A percentile compares a stretch with the other conserved stretches of the same genome.
Evolutionary conservation across 192 early-diverging fungal species (phyloP).

Genomic region (Spinellus fusiger): DNA sequence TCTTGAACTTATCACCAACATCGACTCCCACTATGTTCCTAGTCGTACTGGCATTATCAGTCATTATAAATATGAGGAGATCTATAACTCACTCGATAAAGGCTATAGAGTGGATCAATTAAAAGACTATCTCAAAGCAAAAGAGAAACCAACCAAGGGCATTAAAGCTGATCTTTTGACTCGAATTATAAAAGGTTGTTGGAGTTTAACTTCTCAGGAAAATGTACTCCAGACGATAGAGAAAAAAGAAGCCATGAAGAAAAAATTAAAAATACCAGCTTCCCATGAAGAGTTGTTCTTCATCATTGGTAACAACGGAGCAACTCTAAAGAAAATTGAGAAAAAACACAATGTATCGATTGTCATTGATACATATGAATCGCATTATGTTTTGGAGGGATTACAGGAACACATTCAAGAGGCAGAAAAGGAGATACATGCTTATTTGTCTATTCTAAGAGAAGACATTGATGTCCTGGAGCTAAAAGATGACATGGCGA

Average conservation of each 20-base stretch:
- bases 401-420: not conserved
- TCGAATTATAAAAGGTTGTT: not conserved
- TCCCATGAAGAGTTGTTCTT: conserved; percentile 6
- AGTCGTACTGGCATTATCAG: not conserved
- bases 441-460: not conserved
- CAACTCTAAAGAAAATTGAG: conserved; percentile 2
- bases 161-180: not conserved
- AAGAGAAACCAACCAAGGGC: not conserved
- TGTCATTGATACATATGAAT: conserved; percentile 1
- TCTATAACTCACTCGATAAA: not conserved
- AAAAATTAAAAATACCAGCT: conserved; percentile 6
- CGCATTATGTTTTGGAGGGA: conserved; percentile 3
- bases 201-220: conserved; percentile 6
- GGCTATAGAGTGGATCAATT: not conserved
- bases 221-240: too few relatives aligned
- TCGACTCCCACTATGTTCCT: not conserved
- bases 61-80: not conserved
- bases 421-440: not conserved
- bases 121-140: not conserved
- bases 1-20: not conserved
- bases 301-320: conserved; percentile 10
- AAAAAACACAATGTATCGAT: not conserved
- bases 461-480: not conserved
- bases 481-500: not conserved
- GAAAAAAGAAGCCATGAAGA: not conserved